A percentile compares a stretch with the other conserved stretches of the same genome.
These are phyloP conservation scores for Lasiodiplodia theobromae DNA, from an alignment of 2,329 filamentous ascomycete species.

Conservation along the genomic window DNA sequence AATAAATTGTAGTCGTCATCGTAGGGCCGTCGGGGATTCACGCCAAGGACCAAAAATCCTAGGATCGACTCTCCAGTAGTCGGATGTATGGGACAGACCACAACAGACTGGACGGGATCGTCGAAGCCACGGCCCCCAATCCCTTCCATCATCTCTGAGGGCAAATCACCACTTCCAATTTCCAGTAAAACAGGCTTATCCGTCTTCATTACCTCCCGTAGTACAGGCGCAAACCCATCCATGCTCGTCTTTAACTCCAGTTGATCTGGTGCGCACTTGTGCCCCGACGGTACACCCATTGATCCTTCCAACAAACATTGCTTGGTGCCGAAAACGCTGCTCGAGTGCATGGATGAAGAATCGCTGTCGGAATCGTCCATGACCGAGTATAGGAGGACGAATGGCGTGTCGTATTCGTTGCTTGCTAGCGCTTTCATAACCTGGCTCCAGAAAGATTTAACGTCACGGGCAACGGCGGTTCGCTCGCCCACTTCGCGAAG, in stretches of 20 bases:
- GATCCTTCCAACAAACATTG: constrained; percentile 74
- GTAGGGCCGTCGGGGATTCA: constrained; percentile 80
- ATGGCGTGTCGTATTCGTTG: constrained; percentile 78
- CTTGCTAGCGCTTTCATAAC: constrained; percentile 73
- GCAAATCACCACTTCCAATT: constrained; percentile 70
- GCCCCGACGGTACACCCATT: constrained; percentile 70
- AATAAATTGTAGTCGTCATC: constrained; percentile 83
- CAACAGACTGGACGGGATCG: constrained; percentile 72
- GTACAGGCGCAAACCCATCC: constrained; percentile 77
- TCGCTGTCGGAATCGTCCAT: constrained; percentile 75
- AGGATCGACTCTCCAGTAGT: constrained; percentile 76
- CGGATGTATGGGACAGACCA: constrained; percentile 80
- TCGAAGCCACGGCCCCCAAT: constrained; percentile 75
- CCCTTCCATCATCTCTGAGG: constrained; percentile 68
- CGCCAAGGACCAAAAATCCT: constrained; percentile 79
- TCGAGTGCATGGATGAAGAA: constrained; percentile 73
- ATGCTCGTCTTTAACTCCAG: constrained; percentile 74
- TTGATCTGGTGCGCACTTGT: constrained; percentile 65
- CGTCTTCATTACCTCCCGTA: constrained; percentile 76
- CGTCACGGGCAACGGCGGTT: constrained; percentile 74
- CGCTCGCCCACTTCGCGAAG: constrained; percentile 79
- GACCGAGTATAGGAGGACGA: constrained; percentile 79
- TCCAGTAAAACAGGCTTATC: constrained; percentile 72
- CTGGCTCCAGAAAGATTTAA: constrained; percentile 76
- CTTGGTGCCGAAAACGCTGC: constrained; percentile 66